Conservation (phyloP, 1,139 yeast genomes). For the Diutina pseudorugosa region DNA sequence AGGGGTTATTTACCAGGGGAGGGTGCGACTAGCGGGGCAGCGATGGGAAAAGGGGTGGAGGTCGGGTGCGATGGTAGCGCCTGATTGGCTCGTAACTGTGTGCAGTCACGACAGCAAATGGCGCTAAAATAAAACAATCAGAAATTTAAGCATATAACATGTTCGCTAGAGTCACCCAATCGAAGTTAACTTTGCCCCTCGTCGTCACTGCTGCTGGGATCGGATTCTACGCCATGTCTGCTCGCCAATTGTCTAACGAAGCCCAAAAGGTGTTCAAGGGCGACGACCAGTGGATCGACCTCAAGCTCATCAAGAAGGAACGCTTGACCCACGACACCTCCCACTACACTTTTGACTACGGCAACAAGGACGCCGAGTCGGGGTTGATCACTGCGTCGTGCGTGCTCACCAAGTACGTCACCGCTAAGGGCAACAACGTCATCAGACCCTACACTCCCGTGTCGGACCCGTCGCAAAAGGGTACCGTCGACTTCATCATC, state of each 20-base stretch:
- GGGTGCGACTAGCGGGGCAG: no score
- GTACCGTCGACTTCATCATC: constrained; percentile 68
- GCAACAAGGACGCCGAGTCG: constrained; percentile 50
- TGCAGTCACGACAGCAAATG: background rate
- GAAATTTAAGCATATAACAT: background rate
- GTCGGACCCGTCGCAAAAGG: constrained; percentile 56
- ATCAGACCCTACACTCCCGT: constrained; percentile 96
- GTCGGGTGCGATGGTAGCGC: background rate
- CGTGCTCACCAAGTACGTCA: constrained; percentile 68
- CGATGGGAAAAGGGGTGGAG: no score
- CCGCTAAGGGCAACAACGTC: constrained; percentile 78
- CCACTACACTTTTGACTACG: constrained; percentile 61
- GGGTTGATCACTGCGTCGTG: constrained; percentile 80
- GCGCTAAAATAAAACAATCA: background rate
- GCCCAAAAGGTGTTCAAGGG: constrained; percentile 49
- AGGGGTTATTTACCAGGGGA: no score
- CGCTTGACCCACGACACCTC: constrained; percentile 54
- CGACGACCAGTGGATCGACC: constrained; percentile 70
- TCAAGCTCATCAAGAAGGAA: constrained; percentile 49
- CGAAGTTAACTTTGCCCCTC: background rate
- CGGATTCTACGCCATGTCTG: constrained; percentile 31
- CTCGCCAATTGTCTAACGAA: constrained; percentile 30
- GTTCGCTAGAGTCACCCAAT: background rate
- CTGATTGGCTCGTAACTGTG: background rate
- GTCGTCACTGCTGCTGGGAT: constrained; percentile 27